Evolutionary conservation across 1,284 basidiomycete species (phyloP).

Genomic region (Ganoderma lingzhi): DNA sequence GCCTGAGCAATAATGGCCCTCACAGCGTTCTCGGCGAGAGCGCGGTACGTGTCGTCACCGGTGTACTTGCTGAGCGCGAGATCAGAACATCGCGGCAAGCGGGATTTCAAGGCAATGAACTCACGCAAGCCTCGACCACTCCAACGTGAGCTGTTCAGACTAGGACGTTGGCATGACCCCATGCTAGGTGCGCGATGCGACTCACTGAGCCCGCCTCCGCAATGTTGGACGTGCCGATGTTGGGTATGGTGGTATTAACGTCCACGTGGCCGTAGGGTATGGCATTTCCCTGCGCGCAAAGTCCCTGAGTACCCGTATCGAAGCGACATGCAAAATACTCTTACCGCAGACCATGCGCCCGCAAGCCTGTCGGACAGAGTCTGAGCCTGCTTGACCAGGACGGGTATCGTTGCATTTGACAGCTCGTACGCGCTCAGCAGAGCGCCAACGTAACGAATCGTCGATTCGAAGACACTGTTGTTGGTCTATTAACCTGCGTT

Average conservation of each 20-base stretch:
- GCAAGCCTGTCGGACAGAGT: constrained; percentile 77
- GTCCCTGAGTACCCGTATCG: neutral
- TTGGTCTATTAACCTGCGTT: neutral
- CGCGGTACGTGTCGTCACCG: constrained; percentile 62
- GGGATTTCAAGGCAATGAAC: constrained; percentile 17
- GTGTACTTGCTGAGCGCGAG: constrained; percentile 54
- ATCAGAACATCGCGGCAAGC: neutral
- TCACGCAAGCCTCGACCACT: constrained; percentile 51
- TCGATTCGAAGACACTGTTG: constrained; percentile 84
- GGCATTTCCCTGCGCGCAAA: constrained; percentile 48
- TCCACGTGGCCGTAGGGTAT: constrained; percentile 63
- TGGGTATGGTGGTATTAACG: constrained; percentile 57
- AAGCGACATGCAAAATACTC: constrained; percentile 29
- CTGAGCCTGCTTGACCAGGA: constrained; percentile 70
- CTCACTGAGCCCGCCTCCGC: constrained; percentile 75
- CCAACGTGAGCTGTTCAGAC: constrained; percentile 56
- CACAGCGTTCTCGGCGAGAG: constrained; percentile 59
- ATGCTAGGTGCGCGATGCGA: constrained; percentile 5
- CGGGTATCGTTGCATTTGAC: constrained; percentile 61
- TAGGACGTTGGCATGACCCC: too few relatives aligned
- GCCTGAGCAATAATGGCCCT: constrained; percentile 53
- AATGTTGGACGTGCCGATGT: constrained; percentile 59
- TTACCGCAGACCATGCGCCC: constrained; percentile 63
- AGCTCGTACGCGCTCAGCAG: constrained; percentile 87
- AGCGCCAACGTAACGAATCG: constrained; percentile 83